Base-by-base conservation (phyloP, 2,329 filamentous ascomycete species). In the Scytalidium sp. region DNA sequence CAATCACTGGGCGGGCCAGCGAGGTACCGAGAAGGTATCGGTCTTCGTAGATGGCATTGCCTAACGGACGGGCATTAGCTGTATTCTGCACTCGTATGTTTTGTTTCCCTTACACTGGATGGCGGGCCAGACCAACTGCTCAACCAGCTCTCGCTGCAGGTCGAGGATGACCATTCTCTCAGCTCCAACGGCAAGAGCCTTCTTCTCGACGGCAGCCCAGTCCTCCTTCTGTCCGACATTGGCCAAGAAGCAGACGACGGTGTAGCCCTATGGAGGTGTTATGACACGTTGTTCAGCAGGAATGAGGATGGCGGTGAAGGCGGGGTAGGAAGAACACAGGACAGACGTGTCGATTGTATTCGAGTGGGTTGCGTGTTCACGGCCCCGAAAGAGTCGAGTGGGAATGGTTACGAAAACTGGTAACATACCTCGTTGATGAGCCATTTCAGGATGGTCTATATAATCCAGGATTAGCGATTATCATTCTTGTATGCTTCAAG, bases 91-190 rank as follows among this genome's bases (percentile, higher is more conserved):
- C 11, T 36, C n/a, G 13, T 43, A 19, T 43, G 13, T 43, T 20
- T 11, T 43, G 25, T 7, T 27, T 27, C 7, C 13, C 25, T 13
- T 27, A 27, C 25, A 27, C 25, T 27, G 25, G 7, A 27, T 27
- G 25, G 25, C 25, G 13, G 25, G 25, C 25, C 25, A 27, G 75
- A 85, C 87, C 42, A 91, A 76, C 72, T 91, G 80, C 60, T 90
- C 84, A 56, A 91, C 81, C 61, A 91, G 90, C 70, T 88, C 84
- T 59, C 76, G 76, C 62, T 82, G 80, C 45, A 91, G 76, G 66
- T 92, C 79, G 51, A 74, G 68, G 53, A 81, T 75, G 46, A 25
- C 21, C n/a, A 27, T 41, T 51, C 36, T 36, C 21, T 46, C 54
- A 49, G 57, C 56, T 27, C 55, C 53, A 36, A 59, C 56, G 62